These are phyloP conservation scores for Pleodorina starrii DNA, from an alignment of 139 green algal genomes.

Conservation along the genomic window DNA sequence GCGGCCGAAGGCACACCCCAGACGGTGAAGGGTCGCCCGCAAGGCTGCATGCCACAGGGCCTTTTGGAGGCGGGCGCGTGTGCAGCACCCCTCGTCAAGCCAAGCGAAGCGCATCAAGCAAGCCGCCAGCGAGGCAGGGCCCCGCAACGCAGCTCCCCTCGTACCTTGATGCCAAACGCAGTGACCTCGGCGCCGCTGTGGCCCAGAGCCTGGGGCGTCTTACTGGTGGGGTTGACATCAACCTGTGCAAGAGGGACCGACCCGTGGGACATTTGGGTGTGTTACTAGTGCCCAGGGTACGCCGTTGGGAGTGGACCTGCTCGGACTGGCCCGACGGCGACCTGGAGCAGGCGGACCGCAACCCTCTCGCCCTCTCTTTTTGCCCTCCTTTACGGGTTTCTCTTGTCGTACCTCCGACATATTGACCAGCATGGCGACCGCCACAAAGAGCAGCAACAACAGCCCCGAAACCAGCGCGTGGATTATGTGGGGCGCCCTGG, in stretches of 20 bases:
- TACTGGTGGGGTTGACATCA: constrained; percentile 34
- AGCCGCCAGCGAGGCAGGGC: background rate
- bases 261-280: background rate
- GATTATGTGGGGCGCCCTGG: background rate
- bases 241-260: constrained; percentile 4
- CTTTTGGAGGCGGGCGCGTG: too few species aligned
- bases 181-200: constrained; percentile 31
- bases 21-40: too few species aligned
- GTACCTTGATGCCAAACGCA: constrained; percentile 37
- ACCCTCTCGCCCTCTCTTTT: too few species aligned
- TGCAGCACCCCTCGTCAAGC: too few species aligned
- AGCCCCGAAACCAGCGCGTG: constrained; percentile 10
- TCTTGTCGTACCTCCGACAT: constrained; percentile 21
- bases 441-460: constrained; percentile 14
- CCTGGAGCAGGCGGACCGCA: too few species aligned
- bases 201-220: constrained; percentile 1
- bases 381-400: too few species aligned
- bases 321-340: too few species aligned
- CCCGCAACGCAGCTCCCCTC: background rate
- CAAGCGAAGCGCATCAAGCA: too few species aligned
- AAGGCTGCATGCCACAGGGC: too few species aligned
- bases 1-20: too few species aligned
- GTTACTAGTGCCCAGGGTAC: background rate
- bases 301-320: too few species aligned
- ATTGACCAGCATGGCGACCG: constrained; percentile 25